These are phyloP conservation scores for Penicillium sp. DNA, from an alignment of 2,329 filamentous ascomycete genomes.

Conservation along the genomic window DNA sequence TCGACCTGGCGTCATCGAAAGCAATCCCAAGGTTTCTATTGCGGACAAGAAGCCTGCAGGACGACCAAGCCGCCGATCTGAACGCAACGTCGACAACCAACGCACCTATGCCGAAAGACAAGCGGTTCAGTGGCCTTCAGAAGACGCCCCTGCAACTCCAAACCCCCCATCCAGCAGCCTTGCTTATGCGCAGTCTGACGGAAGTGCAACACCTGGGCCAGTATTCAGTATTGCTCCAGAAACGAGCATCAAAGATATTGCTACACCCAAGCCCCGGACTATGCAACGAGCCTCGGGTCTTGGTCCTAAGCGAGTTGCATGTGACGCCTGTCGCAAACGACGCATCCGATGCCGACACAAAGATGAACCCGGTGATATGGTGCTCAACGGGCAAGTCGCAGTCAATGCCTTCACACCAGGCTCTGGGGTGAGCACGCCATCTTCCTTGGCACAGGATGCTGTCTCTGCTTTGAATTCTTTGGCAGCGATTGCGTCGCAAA, in stretches of 20 bases:
- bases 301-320: slow-evolving; percentile 59
- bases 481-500: slow-evolving; percentile 39
- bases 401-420: slow-evolving; percentile 31
- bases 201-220: slow-evolving; percentile 25
- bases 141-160: slow-evolving; percentile 22
- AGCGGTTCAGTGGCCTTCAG: slow-evolving; percentile 36
- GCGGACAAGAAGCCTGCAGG: slow-evolving; percentile 56
- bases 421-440: slow-evolving; percentile 30
- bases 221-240: slow-evolving; percentile 16
- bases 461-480: slow-evolving; percentile 41
- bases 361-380: slow-evolving; percentile 45
- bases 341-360: slow-evolving; percentile 64
- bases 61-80: slow-evolving; percentile 55
- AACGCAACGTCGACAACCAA: slow-evolving; percentile 50
- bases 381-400: slow-evolving; percentile 28
- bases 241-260: slow-evolving; percentile 28
- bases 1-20: slow-evolving; percentile 54
- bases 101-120: slow-evolving; percentile 42
- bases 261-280: slow-evolving; percentile 38
- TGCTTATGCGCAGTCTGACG: slow-evolving; percentile 21
- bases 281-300: slow-evolving; percentile 58
- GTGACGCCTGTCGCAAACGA: slow-evolving; percentile 61
- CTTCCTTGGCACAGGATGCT: slow-evolving; percentile 38
- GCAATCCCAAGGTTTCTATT: slow-evolving; percentile 48
- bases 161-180: slow-evolving; percentile 14